A percentile compares a stretch with the other conserved stretches of the same genome.
Evolutionary conservation across 192 early-diverging fungal genomes (phyloP).

Genomic region (Linderina pennispora): DNA sequence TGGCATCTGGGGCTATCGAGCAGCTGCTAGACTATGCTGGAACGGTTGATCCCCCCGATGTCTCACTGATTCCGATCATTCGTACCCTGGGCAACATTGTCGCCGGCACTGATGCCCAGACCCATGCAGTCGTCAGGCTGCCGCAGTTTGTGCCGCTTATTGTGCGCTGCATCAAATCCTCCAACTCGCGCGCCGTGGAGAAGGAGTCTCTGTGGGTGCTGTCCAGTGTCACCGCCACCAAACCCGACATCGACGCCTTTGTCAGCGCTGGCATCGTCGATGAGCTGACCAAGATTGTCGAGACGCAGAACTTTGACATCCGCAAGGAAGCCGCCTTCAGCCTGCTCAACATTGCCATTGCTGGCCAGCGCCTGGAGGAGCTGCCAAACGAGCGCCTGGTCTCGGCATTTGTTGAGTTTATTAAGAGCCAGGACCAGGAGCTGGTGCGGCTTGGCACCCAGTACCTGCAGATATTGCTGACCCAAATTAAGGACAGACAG

Average conservation of each 20-base stretch:
- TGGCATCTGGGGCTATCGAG: constrained; percentile 33
- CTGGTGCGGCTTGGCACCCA: constrained; percentile 57
- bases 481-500: constrained; percentile 32
- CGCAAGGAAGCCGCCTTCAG: constrained; percentile 64
- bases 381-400: constrained; percentile 25
- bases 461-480: constrained; percentile 53
- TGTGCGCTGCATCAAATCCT: constrained; percentile 22
- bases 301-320: constrained; percentile 60
- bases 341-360: constrained; percentile 56
- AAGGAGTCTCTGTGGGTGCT: constrained; percentile 69
- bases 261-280: constrained; percentile 50
- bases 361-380: constrained; percentile 6
- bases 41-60: not conserved
- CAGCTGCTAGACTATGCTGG: constrained; percentile 7
- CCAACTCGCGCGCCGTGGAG: constrained; percentile 47
- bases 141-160: constrained; percentile 44
- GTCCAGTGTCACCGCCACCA: constrained; percentile 57
- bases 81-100: constrained; percentile 65
- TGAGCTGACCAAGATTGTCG: constrained; percentile 51
- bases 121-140: constrained; percentile 42
- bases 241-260: constrained; percentile 44
- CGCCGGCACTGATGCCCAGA: constrained; percentile 56
- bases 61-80: constrained; percentile 50
- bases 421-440: constrained; percentile 57
- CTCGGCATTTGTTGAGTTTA: constrained; percentile 48